Evolutionary conservation across 2,329 filamentous ascomycete genomes (phyloP), one percentile per base, ranked within the genome.

Genomic region (Hypoxylon rubiginosum): DNA sequence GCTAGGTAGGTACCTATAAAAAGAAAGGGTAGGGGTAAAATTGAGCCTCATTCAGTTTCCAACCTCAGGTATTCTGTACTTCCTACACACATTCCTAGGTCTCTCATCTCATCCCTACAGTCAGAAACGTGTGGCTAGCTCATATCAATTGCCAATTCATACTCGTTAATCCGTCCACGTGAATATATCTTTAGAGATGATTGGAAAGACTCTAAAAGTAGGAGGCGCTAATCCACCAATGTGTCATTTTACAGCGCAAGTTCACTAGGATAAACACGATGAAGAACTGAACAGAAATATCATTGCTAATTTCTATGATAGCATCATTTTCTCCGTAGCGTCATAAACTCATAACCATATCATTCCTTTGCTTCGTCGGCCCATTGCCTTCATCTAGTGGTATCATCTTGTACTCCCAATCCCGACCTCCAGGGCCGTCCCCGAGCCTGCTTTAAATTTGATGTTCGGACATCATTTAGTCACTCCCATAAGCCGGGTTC

Each of bases 351-450:
- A 46, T 19, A 45, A 32, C 36, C 50, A 19, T 43, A 28, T 26
- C 30, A 26, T 50, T 10, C 32, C 54, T 32, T 32, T 32, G 28
- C 55, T 15, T 51, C 32, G 19, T 59, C 34, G 50, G 15, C 21
- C 24, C 26, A 3, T 19, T 11, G 43, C 54, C 41, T 34, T 10
- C 4, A n/a, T 56, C 19, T 26, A 26, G 53, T 59, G 54, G 62
- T 68, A 68, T 68, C 62, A 68, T 68, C 62, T 52, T 43, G 32
- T 21, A 11, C 39, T 21, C 39, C 39, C 55, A 55, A 24, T 45
- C 28, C 17, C 39, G 26, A 32, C 52, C 52, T 15, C n/a, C 21
- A 17, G 30, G 50, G 15, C 43, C 46, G 17, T 4, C 36, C 30
- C 55, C 19, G 55, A 48, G 41, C 9, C 17, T 53, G n/a, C 13